phyloP scores from a whole-genome alignment of 106 monocot genomes.

The Gastrodia elata region DNA sequence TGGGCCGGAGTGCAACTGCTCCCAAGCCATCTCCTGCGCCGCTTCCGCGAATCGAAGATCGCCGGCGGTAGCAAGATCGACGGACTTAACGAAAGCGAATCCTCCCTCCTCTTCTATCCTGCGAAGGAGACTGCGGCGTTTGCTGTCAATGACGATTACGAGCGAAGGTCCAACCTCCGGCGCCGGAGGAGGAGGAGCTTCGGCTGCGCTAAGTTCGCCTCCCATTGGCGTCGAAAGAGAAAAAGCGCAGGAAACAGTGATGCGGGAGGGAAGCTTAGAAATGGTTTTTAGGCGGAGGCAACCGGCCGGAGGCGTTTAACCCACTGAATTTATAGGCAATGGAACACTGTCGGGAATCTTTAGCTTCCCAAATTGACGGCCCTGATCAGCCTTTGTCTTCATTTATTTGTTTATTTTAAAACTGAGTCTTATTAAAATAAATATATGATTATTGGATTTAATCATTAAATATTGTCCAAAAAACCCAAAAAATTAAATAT shows the following conservation, averaged over 20 bases:
- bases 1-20: slow-evolving; percentile 27
- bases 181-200: not conserved
- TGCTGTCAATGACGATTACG: not conserved
- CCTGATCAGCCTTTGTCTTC: no score
- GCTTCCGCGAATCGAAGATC: slow-evolving; percentile 17
- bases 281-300: no score
- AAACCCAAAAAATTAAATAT: no score
- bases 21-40: slow-evolving; percentile 28
- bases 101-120: slow-evolving; percentile 18
- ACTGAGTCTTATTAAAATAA: no score
- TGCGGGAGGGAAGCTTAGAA: not conserved
- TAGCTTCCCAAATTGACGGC: no score
- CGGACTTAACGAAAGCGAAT: slow-evolving; percentile 16
- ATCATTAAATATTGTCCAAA: no score
- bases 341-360: no score
- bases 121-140: slow-evolving; percentile 13
- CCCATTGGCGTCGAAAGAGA: not conserved
- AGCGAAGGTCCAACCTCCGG: not conserved
- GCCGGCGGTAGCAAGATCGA: slow-evolving; percentile 8
- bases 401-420: no score
- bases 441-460: no score
- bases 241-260: not conserved
- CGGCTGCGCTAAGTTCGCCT: not conserved
- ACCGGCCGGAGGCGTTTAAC: no score
- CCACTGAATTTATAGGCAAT: no score